Percentiles rank a stretch among this genome's conserved stretches.
phyloP scores from a whole-genome alignment of 176 grass and related monocot species.

The Triticum turgidum region DNA sequence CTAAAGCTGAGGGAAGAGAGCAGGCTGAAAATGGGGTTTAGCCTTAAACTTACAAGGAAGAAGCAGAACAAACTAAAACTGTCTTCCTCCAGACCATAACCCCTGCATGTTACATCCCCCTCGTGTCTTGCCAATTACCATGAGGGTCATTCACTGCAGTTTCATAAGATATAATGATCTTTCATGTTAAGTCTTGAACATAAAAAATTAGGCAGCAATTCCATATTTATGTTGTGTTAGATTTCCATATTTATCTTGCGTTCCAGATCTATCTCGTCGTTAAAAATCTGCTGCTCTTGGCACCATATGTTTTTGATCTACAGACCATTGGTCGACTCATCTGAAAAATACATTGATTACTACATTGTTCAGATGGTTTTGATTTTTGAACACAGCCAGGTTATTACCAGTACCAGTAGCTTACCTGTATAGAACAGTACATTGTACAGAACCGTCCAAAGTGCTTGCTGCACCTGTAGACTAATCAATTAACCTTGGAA shows the following conservation, averaged over 20 bases:
- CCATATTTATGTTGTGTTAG: neutral
- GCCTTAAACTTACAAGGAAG: neutral
- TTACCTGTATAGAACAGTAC: no score
- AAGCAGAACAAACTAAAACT: neutral
- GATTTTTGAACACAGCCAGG: no score
- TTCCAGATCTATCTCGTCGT: neutral
- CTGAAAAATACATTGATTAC: neutral
- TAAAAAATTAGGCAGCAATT: neutral
- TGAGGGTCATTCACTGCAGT: neutral
- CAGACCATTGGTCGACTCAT: neutral
- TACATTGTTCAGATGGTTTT: no score
- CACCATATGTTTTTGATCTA: neutral
- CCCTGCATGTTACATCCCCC: neutral
- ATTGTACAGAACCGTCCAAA: no score
- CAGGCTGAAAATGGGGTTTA: slow-evolving; percentile 10
- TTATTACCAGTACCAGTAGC: no score
- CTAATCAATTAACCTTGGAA: no score
- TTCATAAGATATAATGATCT: neutral
- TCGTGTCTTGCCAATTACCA: neutral
- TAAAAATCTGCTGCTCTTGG: neutral
- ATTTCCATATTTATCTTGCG: neutral
- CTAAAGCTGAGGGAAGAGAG: slow-evolving; percentile 75
- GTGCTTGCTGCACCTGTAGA: no score
- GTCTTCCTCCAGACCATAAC: neutral
- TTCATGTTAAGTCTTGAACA: neutral